These are phyloP conservation scores for Daedalea quercina DNA, from an alignment of 768 basidiomycete genomes.

Conservation along the genomic window DNA sequence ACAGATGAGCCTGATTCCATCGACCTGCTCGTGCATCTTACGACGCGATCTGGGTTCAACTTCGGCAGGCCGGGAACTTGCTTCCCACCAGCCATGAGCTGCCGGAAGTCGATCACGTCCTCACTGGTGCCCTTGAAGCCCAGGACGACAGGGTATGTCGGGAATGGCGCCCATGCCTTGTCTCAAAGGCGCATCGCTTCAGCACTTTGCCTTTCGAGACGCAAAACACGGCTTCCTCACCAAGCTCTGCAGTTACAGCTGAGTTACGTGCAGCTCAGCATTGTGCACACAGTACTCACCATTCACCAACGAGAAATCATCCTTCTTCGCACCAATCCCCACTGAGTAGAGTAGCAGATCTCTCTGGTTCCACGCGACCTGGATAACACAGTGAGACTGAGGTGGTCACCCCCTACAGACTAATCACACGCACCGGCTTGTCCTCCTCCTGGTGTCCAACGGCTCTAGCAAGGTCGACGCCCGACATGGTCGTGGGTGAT, in stretches of 20 bases:
- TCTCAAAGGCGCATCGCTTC: slow-evolving; percentile 35
- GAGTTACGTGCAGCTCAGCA: not conserved
- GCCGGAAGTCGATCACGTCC: slow-evolving; percentile 66
- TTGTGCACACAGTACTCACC: slow-evolving; percentile 35
- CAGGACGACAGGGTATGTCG: slow-evolving; percentile 82
- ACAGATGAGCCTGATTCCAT: not conserved
- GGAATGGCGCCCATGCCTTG: slow-evolving; percentile 66
- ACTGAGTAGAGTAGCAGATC: slow-evolving; percentile 75
- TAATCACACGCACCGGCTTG: slow-evolving; percentile 36
- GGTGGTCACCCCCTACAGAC: not conserved
- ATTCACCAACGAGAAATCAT: slow-evolving; percentile 66
- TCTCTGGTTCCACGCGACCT: slow-evolving; percentile 84
- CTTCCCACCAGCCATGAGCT: slow-evolving; percentile 31
- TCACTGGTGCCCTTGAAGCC: slow-evolving; percentile 58
- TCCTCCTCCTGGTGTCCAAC: slow-evolving; percentile 51
- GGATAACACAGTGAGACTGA: not conserved
- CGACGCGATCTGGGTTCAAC: slow-evolving; percentile 63
- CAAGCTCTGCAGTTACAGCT: slow-evolving; percentile 17
- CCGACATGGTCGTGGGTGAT: slow-evolving; percentile 31
- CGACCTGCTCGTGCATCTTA: slow-evolving; percentile 26
- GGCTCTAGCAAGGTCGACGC: slow-evolving; percentile 54
- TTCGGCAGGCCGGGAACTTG: slow-evolving; percentile 60
- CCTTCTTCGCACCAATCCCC: slow-evolving; percentile 75
- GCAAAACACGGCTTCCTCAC: slow-evolving; percentile 9
- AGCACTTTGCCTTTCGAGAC: not conserved